These are phyloP conservation scores for Sonneratia alba DNA, from an alignment of 345 rosid species.

Conservation along the genomic window DNA sequence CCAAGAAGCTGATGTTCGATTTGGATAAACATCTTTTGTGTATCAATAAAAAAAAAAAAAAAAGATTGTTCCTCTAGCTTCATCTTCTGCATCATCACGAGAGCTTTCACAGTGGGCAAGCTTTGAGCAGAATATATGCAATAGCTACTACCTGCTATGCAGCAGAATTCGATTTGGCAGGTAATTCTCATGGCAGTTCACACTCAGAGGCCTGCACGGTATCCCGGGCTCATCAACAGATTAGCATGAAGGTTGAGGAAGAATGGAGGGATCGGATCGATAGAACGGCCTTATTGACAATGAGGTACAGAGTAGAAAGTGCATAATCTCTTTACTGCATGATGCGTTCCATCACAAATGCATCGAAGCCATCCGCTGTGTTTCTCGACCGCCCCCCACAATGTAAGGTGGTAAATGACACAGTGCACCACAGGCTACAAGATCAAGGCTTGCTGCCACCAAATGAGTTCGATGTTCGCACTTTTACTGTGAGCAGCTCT, in stretches of 20 bases:
- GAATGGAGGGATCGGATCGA: background rate
- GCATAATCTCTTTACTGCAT: background rate
- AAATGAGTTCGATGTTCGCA: slow-evolving; percentile 71
- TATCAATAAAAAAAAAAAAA: no score
- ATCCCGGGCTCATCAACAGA: background rate
- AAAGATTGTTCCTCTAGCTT: no score
- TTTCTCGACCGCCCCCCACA: background rate
- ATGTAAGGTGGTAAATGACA: background rate
- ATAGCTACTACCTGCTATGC: background rate
- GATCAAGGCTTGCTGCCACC: slow-evolving; percentile 42
- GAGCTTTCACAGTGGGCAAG: no score
- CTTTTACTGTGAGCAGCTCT: slow-evolving; percentile 62
- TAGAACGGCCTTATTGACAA: background rate
- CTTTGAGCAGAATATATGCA: background rate
- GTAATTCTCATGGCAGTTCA: background rate
- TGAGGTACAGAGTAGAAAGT: background rate
- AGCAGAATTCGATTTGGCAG: background rate
- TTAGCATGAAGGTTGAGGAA: background rate
- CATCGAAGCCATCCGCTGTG: background rate
- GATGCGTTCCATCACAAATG: background rate
- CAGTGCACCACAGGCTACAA: background rate
- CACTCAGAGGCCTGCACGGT: background rate
- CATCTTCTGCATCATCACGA: no score
- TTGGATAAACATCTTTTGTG: no score
- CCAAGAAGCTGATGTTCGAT: background rate